phyloP scores from a whole-genome alignment of 2,329 filamentous ascomycete genomes.

The Colletotrichum endophyticum region DNA sequence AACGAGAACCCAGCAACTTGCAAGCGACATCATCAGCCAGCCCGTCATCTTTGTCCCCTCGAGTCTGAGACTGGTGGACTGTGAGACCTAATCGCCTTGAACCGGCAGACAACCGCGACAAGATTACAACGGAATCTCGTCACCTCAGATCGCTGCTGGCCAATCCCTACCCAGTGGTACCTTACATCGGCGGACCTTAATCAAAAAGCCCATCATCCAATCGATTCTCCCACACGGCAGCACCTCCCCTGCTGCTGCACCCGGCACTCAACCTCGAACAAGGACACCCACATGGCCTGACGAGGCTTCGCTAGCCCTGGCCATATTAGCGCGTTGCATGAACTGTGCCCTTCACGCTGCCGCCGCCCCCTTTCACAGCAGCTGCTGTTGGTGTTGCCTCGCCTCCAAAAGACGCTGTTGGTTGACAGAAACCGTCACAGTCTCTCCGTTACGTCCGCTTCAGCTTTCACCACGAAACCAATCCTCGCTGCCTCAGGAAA shows the following conservation, averaged over 20 bases:
- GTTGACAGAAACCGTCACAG: background rate
- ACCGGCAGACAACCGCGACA: background rate
- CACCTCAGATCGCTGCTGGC: background rate
- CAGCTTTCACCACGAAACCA: background rate
- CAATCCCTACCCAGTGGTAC: constrained; percentile 10
- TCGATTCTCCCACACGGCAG: constrained; percentile 11
- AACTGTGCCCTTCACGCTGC: background rate
- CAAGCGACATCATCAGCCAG: background rate
- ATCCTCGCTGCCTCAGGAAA: constrained; percentile 6
- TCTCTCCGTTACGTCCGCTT: background rate
- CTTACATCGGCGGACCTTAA: constrained; percentile 14
- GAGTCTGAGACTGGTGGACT: background rate
- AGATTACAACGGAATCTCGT: background rate
- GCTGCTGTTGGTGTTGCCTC: background rate
- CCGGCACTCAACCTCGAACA: constrained; percentile 24
- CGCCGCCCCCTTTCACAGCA: background rate
- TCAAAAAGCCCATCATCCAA: constrained; percentile 9
- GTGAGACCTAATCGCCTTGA: background rate
- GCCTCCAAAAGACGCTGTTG: background rate
- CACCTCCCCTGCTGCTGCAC: background rate
- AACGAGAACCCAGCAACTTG: background rate
- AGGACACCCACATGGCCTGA: constrained; percentile 21
- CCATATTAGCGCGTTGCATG: constrained; percentile 2
- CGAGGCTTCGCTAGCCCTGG: constrained; percentile 13
- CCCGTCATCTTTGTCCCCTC: background rate